Percentiles rank a stretch among this genome's conserved stretches.
These are phyloP conservation scores for Trichophyton rubrum DNA, from an alignment of 2,329 filamentous ascomycete genomes.

Conservation along the genomic window DNA sequence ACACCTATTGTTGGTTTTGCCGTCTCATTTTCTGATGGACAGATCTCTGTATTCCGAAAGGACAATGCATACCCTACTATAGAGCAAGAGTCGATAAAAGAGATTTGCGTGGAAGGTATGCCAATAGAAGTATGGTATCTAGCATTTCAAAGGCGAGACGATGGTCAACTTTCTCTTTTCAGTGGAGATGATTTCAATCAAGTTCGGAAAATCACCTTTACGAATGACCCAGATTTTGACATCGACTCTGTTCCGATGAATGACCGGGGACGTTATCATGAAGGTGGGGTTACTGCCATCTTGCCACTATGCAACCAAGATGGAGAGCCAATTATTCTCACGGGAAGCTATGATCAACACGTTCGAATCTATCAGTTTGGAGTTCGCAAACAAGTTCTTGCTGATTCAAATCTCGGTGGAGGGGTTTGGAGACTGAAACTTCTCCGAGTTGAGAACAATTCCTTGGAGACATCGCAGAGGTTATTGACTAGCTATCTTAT, in stretches of 20 bases:
- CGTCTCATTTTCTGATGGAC: slow-evolving; percentile 58
- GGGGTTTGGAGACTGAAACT: slow-evolving; percentile 80
- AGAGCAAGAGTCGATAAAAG: slow-evolving; percentile 45
- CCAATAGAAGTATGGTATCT: slow-evolving; percentile 32
- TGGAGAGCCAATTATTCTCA: slow-evolving; percentile 52
- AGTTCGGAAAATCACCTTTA: slow-evolving; percentile 19
- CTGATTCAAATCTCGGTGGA: slow-evolving; percentile 55
- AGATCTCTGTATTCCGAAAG: slow-evolving; percentile 42
- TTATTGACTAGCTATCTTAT: slow-evolving; percentile 35
- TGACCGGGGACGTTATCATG: slow-evolving; percentile 48
- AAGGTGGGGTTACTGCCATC: slow-evolving; percentile 80
- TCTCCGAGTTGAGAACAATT: slow-evolving; percentile 11
- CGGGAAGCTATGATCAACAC: slow-evolving; percentile 83
- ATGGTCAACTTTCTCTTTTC: slow-evolving; percentile 21
- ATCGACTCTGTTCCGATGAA: slow-evolving; percentile 17
- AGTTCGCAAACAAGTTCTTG: slow-evolving; percentile 40
- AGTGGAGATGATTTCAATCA: slow-evolving; percentile 31
- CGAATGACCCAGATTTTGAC: slow-evolving; percentile 9
- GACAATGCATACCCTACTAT: slow-evolving; percentile 26
- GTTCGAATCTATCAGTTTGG: slow-evolving; percentile 48
- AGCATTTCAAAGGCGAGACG: slow-evolving; percentile 12
- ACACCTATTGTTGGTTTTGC: slow-evolving; percentile 42
- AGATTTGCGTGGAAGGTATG: slow-evolving; percentile 53
- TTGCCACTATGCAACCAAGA: slow-evolving; percentile 49
- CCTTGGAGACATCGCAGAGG: background rate